Base-by-base conservation (phyloP, 805 yeast species). In the Candida succiphila region DNA sequence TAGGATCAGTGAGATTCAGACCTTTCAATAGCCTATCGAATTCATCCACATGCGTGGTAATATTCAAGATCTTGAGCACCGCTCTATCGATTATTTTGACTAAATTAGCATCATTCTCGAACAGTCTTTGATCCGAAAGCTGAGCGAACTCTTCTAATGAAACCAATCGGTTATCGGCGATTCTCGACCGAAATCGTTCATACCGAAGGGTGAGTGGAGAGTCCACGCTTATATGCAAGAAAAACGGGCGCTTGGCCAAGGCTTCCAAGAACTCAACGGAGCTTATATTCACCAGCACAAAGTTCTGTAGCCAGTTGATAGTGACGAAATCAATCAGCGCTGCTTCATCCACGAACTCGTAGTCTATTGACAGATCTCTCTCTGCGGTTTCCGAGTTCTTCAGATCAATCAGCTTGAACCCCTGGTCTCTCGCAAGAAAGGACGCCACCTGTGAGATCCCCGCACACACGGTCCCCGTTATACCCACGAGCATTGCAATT, bases 181-280 rank as follows among this genome's bases (percentile, higher is more conserved):
- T 35, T 17, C 37, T 36, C 17, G 18, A 15, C 9, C 40, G 34
- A 44, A 50, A 56, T 17, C 74, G 43, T 30, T 54, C 44, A 39
- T 51, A 60, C 31, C 94, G 63, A 24, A 70, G 42, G 10, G 49
- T 48, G 12, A 75, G 44, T 2, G 95, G 83, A 0, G 95, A 85
- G 45, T 84, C 94, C 2, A 85, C 62, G 5, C 84, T 68, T 4
- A 88, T 45, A 51, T 86, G 95, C 17, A 86, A 65, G 49, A 87
- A 86, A 51, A 84, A 88, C 1, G 96, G 96, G 36, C 95, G 60
- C 39, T 78, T 75, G 23, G 68, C 61, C 5, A 82, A 54, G 17
- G 54, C 57, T 2, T 63, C 60, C 18, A 81, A 60, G 32, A 67
- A 51, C 4, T 52, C 56, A 12, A 66, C 41, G 17, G 61, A 61